These are phyloP conservation scores for Gossypium trilobum DNA, from an alignment of 441 rosid genomes.

Conservation along the genomic window DNA sequence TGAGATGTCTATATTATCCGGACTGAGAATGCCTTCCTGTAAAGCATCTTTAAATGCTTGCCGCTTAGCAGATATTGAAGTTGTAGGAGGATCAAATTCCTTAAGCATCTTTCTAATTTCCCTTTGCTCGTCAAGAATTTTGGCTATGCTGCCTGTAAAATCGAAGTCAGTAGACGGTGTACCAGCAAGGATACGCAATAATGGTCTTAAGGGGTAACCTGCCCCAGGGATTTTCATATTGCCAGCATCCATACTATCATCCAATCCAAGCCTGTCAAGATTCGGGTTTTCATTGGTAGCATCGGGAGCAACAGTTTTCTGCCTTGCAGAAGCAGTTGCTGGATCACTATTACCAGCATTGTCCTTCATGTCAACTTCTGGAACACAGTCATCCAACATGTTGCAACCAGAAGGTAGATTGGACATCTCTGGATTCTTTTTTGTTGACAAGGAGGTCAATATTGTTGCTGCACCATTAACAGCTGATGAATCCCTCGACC, in stretches of 20 bases:
- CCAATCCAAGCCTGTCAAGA: constrained; percentile 41
- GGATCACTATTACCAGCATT: constrained; percentile 42
- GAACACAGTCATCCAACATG: constrained; percentile 36
- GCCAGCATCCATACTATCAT: constrained; percentile 44
- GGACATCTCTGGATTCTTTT: constrained; percentile 49
- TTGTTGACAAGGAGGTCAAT: constrained; percentile 74
- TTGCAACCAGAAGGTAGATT: constrained; percentile 47
- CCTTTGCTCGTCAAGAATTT: constrained; percentile 51
- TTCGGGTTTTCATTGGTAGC: constrained; percentile 44
- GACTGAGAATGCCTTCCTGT: constrained; percentile 52
- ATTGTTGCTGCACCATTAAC: constrained; percentile 87
- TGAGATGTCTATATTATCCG: constrained; percentile 62
- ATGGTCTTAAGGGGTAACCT: constrained; percentile 53
- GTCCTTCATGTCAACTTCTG: constrained; percentile 69
- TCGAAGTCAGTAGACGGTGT: constrained; percentile 49
- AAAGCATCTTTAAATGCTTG: constrained; percentile 65
- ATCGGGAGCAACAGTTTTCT: constrained; percentile 41
- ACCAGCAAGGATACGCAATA: constrained; percentile 50
- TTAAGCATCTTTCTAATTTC: constrained; percentile 50
- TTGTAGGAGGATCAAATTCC: constrained; percentile 40
- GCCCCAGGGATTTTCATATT: constrained; percentile 46
- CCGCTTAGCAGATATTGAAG: constrained; percentile 48
- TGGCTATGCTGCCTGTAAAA: constrained; percentile 43
- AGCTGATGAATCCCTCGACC: constrained; percentile 78
- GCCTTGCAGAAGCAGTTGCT: constrained; percentile 41